A percentile compares a stretch with the other conserved stretches of the same genome.
Evolutionary conservation across 208 protist genomes (phyloP).

Genomic region (Novymonas esmeraldas): DNA sequence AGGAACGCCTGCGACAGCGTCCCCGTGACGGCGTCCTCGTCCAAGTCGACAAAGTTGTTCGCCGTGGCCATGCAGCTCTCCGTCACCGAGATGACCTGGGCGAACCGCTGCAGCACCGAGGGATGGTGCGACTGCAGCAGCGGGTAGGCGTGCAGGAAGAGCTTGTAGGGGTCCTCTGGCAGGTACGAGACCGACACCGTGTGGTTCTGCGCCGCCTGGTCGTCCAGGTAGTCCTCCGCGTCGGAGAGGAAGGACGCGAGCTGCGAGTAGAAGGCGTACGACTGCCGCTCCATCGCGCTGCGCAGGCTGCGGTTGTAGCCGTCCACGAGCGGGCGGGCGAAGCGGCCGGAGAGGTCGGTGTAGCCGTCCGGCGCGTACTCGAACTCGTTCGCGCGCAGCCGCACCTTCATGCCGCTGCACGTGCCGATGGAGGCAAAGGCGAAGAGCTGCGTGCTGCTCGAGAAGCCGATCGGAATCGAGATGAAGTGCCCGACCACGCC

Average conservation of each 20-base stretch:
- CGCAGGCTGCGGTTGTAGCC: constrained; percentile 38
- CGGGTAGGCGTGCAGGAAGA: constrained; percentile 59
- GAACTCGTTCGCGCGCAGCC: constrained; percentile 73
- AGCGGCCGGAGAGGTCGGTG: constrained; percentile 75
- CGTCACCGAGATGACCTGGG: constrained; percentile 74
- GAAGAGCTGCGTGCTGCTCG: constrained; percentile 46
- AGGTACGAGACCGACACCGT: constrained; percentile 23
- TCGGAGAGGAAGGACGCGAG: constrained; percentile 85
- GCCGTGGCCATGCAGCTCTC: constrained; percentile 91
- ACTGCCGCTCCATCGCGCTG: constrained; percentile 54
- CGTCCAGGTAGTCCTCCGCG: constrained; percentile 50
- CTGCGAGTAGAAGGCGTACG: constrained; percentile 80
- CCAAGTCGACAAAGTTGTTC: constrained; percentile 85
- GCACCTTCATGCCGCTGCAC: constrained; percentile 77
- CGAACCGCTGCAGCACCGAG: constrained; percentile 42
- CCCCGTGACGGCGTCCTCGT: constrained; percentile 67
- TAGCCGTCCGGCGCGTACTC: constrained; percentile 84
- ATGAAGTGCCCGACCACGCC: constrained; percentile 75
- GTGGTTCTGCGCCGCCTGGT: constrained; percentile 20
- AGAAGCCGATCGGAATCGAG: constrained; percentile 64
- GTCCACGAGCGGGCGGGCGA: constrained; percentile 58
- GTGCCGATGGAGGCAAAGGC: constrained; percentile 87
- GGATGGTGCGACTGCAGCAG: constrained; percentile 40
- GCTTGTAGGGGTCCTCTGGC: constrained; percentile 31
- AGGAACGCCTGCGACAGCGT: constrained; percentile 78